Evolutionary conservation across 2,329 filamentous ascomycete species (phyloP).

Genomic region (Microdochium trichocladiopsis): DNA sequence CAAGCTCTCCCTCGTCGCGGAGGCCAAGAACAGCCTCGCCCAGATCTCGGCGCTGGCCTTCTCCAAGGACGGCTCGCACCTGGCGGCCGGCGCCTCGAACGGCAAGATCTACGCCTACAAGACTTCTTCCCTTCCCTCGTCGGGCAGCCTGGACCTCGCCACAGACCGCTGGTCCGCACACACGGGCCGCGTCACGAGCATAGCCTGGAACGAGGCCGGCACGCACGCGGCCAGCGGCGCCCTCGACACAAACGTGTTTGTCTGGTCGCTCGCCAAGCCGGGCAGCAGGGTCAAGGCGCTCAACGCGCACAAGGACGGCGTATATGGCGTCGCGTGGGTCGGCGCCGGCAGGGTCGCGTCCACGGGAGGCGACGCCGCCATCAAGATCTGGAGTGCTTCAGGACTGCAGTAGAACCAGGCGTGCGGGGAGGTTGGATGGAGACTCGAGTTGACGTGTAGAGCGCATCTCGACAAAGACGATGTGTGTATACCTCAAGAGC

Average conservation of each 20-base stretch:
- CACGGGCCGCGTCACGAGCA: conserved; percentile 48
- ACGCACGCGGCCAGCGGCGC: conserved; percentile 77
- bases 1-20: conserved; percentile 43
- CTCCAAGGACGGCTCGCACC: conserved; percentile 65
- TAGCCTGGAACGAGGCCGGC: conserved; percentile 71
- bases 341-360: conserved; percentile 65
- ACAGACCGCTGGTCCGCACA: conserved; percentile 67
- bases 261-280: conserved; percentile 83
- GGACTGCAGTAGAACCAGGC: conserved; percentile 35
- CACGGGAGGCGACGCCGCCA: conserved; percentile 77
- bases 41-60: conserved; percentile 77
- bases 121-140: conserved; percentile 29
- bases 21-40: conserved; percentile 62
- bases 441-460: no score
- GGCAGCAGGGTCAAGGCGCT: conserved; percentile 75
- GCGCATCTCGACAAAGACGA: no score
- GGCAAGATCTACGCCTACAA: conserved; percentile 86
- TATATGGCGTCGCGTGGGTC: conserved; percentile 81
- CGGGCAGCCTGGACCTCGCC: conserved; percentile 57
- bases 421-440: no score
- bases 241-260: conserved; percentile 84
- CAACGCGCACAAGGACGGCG: conserved; percentile 94
- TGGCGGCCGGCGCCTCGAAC: conserved; percentile 76
- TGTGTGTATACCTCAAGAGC: neutral
- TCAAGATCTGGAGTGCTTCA: conserved; percentile 79